Evolutionary conservation across 805 yeast species (phyloP), one percentile per base, ranked within the genome.

Genomic region (Metschnikowia matae): DNA sequence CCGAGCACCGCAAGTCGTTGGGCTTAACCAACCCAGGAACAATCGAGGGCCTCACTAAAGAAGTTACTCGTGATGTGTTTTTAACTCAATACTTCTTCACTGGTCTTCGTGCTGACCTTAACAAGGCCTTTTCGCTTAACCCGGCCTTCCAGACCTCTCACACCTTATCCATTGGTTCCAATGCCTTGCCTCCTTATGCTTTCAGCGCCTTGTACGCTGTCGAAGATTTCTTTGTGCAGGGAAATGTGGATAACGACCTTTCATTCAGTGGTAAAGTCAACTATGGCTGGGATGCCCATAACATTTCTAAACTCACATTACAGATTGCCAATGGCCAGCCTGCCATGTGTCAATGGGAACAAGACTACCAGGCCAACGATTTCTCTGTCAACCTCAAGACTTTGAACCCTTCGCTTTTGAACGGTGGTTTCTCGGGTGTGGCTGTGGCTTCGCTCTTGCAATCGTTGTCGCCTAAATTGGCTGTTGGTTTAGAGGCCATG

Each of bases 101-200:
- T 37, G 99, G 99, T 52, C 80, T 94, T 64, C 87, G 96, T 68
- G 99, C 98, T 51, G 99, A 94, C 70, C 81, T 94, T 62, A 87
- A 89, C 75, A 92, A 92, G 79, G 89, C 91, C 13, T 89, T 94
- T 66, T 74, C 87, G 56, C 80, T 91, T 79, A 84, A 84, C 71
- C 99, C 99, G 51, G 91, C 89, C 52, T 94, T 94, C 85, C 98
- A 94, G 79, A 87, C 95, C 52, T 86, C 96, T 55, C 99, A 94
- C 69, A 85, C 96, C 53, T 86, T 94, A 65, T 79, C 96, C 37
- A 77, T 89, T 59, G 98, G 98, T 44, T 86, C 95, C 50, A 83
- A 84, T 57, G 81, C 82, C 43, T 77, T 88, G 69, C 96, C 97
- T 46, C 85, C 94, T 57, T 94, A 94, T 69, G 91, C 96, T 29